Evolutionary conservation across 345 rosid genomes (phyloP).

Genomic region (Bruguiera sexangula): DNA sequence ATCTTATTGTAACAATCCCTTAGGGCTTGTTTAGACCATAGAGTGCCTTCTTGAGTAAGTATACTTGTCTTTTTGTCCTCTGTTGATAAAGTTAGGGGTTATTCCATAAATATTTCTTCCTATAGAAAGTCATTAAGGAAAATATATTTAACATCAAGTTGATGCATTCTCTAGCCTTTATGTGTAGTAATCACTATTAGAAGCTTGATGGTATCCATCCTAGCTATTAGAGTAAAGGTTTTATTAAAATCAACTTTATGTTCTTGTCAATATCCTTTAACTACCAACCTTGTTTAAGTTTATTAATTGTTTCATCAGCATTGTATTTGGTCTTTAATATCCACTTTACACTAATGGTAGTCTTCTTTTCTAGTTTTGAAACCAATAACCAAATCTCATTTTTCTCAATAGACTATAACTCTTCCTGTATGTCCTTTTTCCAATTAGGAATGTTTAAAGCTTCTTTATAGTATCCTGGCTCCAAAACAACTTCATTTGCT

Average conservation of each 20-base stretch:
- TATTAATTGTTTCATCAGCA: too few species aligned
- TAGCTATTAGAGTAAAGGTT: too few species aligned
- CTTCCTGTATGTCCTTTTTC: background rate
- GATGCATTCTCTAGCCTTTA: background rate
- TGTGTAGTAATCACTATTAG: too few species aligned
- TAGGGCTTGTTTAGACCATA: background rate
- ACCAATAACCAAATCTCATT: background rate
- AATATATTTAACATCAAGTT: background rate
- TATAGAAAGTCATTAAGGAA: background rate
- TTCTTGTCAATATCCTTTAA: too few species aligned
- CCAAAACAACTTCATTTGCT: background rate
- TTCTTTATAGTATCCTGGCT: background rate
- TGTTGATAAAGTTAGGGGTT: background rate
- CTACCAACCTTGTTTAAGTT: too few species aligned
- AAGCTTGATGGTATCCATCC: too few species aligned
- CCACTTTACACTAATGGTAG: too few species aligned
- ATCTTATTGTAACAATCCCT: background rate
- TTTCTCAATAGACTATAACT: background rate
- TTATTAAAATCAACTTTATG: too few species aligned
- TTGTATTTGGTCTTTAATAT: too few species aligned
- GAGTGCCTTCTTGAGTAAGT: background rate
- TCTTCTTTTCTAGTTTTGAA: too few species aligned
- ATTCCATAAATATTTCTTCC: background rate
- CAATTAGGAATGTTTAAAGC: background rate
- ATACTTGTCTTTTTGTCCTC: background rate